These are phyloP conservation scores for Gynostemma pentaphyllum DNA, from an alignment of 306 rosid species.

Conservation along the genomic window DNA sequence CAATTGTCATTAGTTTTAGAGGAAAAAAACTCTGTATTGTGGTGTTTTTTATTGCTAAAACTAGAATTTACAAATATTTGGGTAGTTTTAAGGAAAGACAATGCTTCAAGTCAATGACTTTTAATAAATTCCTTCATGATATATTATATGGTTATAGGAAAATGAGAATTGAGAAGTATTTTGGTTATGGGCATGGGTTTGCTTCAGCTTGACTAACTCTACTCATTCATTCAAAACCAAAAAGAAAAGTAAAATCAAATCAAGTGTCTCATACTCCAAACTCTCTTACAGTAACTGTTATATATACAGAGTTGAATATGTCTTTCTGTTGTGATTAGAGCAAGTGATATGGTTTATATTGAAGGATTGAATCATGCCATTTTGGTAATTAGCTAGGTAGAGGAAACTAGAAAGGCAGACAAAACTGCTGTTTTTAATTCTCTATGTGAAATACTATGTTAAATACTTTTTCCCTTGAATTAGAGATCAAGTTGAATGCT, in stretches of 20 bases:
- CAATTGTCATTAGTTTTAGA: no score
- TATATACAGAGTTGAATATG: conserved; percentile 1
- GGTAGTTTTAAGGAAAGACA: no score
- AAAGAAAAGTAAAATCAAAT: background rate
- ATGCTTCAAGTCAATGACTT: no score
- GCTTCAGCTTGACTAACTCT: conserved; percentile 59
- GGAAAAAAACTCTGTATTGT: no score
- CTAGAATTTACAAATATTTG: no score
- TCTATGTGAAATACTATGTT: background rate
- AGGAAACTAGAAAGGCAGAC: background rate
- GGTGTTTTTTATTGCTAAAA: no score
- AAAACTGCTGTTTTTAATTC: background rate
- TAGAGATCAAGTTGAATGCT: background rate
- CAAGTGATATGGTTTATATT: background rate
- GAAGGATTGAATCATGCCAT: background rate
- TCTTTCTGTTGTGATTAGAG: background rate
- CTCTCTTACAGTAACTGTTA: background rate
- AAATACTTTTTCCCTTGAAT: background rate
- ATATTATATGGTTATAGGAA: no score
- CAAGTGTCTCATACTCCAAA: background rate
- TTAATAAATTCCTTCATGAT: no score
- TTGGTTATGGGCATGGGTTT: no score
- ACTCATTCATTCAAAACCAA: background rate
- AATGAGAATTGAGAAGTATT: no score
- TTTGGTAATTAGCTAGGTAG: conserved; percentile 9